Conservation (phyloP, 1,284 basidiomycete species). For the Puccinia hordei region DNA sequence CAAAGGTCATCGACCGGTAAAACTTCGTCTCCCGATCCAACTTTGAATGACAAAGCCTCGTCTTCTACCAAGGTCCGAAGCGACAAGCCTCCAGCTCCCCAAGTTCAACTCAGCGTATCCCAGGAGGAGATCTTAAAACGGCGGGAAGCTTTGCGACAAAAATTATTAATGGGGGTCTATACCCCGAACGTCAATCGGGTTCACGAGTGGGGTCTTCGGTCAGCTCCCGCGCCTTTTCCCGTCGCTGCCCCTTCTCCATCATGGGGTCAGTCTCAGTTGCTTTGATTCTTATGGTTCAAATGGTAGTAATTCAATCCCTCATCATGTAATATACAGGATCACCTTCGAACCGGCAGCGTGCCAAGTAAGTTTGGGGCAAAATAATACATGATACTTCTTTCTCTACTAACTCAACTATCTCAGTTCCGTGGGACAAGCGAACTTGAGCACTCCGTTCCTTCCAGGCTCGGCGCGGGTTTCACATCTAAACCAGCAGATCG, state of each 20-base stretch:
- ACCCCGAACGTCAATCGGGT: neutral
- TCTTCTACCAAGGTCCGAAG: neutral
- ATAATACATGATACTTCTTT: neutral
- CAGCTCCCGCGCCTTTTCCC: slow-evolving; percentile 27
- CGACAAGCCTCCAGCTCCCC: neutral
- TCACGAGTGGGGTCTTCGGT: slow-evolving; percentile 17
- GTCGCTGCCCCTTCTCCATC: neutral
- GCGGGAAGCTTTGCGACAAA: slow-evolving; percentile 26
- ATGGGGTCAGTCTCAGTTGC: slow-evolving; percentile 9
- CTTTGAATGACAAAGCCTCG: neutral
- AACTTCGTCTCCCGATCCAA: neutral
- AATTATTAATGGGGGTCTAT: slow-evolving; percentile 22
- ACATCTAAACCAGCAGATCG: slow-evolving; percentile 4
- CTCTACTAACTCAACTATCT: neutral
- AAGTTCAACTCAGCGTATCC: neutral
- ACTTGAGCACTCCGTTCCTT: slow-evolving; percentile 39
- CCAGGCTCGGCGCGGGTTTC: slow-evolving; percentile 22
- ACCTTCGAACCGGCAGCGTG: slow-evolving; percentile 32
- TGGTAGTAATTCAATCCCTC: neutral
- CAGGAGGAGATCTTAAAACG: slow-evolving; percentile 13
- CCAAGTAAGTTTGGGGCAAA: slow-evolving; percentile 25
- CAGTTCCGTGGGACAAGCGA: slow-evolving; percentile 42
- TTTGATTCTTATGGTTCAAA: neutral
- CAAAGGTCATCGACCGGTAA: too few relatives aligned
- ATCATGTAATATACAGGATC: slow-evolving; percentile 29